phyloP scores from a whole-genome alignment of 352 stramenopile species.

The Globisporangium carolinianum region DNA sequence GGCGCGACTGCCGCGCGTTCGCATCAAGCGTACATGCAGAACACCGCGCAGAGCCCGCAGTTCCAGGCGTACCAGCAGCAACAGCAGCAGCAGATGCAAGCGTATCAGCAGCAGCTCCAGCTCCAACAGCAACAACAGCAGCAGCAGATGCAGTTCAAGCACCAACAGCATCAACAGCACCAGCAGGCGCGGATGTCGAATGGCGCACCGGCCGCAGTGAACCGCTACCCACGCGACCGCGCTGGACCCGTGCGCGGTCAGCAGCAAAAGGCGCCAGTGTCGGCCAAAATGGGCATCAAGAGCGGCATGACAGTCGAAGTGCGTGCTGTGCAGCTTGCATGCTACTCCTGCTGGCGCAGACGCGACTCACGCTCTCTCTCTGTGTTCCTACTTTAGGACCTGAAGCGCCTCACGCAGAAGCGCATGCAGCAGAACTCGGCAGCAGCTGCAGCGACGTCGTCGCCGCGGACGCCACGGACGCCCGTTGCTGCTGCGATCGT shows the following conservation, averaged over 20 bases:
- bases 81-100: slow-evolving; percentile 25
- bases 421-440: slow-evolving; percentile 59
- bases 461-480: slow-evolving; percentile 7
- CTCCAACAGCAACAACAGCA: slow-evolving; percentile 21
- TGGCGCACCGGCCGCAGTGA: not conserved
- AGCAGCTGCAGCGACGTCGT: not conserved
- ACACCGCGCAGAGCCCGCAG: slow-evolving; percentile 19
- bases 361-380: no score
- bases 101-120: slow-evolving; percentile 15
- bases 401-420: slow-evolving; percentile 83
- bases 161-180: slow-evolving; percentile 11
- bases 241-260: slow-evolving; percentile 7
- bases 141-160: not conserved
- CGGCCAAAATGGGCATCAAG: slow-evolving; percentile 81
- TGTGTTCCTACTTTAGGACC: slow-evolving; percentile 18
- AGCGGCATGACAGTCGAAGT: slow-evolving; percentile 85
- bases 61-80: slow-evolving; percentile 33
- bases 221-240: slow-evolving; percentile 11
- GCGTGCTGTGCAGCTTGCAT: not conserved
- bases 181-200: slow-evolving; percentile 12
- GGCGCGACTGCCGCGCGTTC: slow-evolving; percentile 27
- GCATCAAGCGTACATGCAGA: slow-evolving; percentile 34
- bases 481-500: slow-evolving; percentile 29
- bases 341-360: not conserved
- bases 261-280: slow-evolving; percentile 28